phyloP scores from a whole-genome alignment of 177 flowering plant genomes.

The Telopea speciosissima region DNA sequence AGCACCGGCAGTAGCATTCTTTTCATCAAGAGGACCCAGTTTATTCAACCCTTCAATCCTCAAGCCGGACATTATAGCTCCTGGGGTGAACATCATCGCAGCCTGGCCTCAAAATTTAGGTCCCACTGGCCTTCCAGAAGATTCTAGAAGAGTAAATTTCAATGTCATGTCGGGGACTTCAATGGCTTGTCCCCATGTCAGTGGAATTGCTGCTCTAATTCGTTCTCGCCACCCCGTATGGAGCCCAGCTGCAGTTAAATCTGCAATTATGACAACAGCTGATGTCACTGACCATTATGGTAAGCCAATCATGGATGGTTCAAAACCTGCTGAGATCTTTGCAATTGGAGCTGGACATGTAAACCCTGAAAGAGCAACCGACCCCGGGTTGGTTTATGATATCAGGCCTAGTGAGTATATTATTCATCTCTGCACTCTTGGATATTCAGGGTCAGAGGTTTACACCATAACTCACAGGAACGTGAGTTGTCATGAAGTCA shows the following conservation, averaged over 20 bases:
- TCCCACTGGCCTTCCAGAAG: conserved; percentile 76
- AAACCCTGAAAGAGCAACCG: conserved; percentile 69
- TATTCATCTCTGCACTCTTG: conserved; percentile 67
- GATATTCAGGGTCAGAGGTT: conserved; percentile 57
- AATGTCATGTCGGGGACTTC: conserved; percentile 95
- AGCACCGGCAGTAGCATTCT: conserved; percentile 82
- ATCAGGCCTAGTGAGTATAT: conserved; percentile 67
- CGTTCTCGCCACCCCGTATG: conserved; percentile 70
- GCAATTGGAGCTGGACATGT: conserved; percentile 88
- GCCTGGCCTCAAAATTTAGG: conserved; percentile 97
- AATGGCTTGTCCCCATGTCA: conserved; percentile 95
- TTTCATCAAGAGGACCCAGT: conserved; percentile 93
- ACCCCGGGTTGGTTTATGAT: conserved; percentile 85
- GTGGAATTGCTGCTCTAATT: conserved; percentile 74
- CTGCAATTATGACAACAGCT: conserved; percentile 92
- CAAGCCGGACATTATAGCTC: conserved; percentile 91
- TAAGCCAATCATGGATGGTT: conserved; percentile 67
- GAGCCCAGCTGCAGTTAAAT: conserved; percentile 84
- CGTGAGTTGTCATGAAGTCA: conserved; percentile 59
- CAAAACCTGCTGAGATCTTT: conserved; percentile 54
- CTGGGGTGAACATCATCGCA: conserved; percentile 93
- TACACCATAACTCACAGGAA: conserved; percentile 66
- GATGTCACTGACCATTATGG: conserved; percentile 51
- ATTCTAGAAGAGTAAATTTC: conserved; percentile 75
- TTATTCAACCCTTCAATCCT: conserved; percentile 66